Evolutionary conservation across 768 basidiomycete species (phyloP), one percentile per base, ranked within the genome.

Genomic region (Neoboletus magnificus): DNA sequence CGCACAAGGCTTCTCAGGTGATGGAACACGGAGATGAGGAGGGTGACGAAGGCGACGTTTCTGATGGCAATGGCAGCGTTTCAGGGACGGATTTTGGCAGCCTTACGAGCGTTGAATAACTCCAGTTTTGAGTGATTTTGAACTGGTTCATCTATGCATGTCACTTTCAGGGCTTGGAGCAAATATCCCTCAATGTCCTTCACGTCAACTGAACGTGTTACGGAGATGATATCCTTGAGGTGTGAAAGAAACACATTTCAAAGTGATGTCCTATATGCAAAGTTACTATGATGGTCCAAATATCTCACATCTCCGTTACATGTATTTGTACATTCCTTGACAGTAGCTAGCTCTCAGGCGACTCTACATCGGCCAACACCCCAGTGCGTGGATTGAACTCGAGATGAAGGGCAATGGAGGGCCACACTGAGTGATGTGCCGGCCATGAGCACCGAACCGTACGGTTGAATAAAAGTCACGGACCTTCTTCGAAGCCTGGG

Each of bases 401-500:
- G 25, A 88, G 71, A 56, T 81, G 81, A 48, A 80, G 77, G 1
- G 82, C 78, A 57, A 88, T 87, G 29, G 81, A 70, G 3, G 86
- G 85, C 86, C 86, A 88, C 15, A 88, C 86, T 84, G 40, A 43
- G 43, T 39, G 48, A 53, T 42, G 2, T 32, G 3, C 2, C 13
- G 12, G 29, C 11, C 4, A n/a, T 75, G 51, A 57, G 46, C 8
- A n/a, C 37, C 37, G n/a, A 20, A 29, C 11, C 35, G 27, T 33
- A 40, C 40, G 29, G 10, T 2, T 15, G 37, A 52, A 22, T 30
- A 33, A 58, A 30, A 35, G 7, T 10, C 16, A 67, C 74, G 11
- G 16, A 87, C 87, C 87, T 79, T 92, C 89, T 72, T 93, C 92
- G 65, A 93, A 93, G 1, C 92, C 91, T 18, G 90, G 87, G 66